phyloP scores from a whole-genome alignment of 768 basidiomycete genomes.

The Lactarius psammicola region DNA sequence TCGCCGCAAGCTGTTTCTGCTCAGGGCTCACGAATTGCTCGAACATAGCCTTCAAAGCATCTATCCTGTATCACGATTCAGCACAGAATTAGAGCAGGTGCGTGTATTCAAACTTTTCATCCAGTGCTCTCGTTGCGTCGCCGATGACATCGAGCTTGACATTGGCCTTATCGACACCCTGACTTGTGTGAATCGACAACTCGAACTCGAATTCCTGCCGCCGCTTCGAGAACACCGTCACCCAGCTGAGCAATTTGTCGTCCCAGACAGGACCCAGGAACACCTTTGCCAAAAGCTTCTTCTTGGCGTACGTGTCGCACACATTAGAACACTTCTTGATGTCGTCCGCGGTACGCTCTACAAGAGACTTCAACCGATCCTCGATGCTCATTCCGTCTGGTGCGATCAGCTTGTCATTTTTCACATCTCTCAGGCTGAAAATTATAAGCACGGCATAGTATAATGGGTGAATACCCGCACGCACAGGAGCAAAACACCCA shows the following conservation, averaged over 20 bases:
- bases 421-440: constrained; percentile 35
- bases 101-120: constrained; percentile 25
- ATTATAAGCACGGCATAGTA: not conserved
- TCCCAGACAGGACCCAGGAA: constrained; percentile 36
- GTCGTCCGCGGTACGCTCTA: constrained; percentile 33
- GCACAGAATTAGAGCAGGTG: not conserved
- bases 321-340: constrained; percentile 37
- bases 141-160: constrained; percentile 22
- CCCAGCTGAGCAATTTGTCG: constrained; percentile 30
- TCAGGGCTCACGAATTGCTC: constrained; percentile 24
- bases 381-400: constrained; percentile 38
- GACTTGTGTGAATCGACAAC: constrained; percentile 34
- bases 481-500: constrained; percentile 32
- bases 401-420: constrained; percentile 33
- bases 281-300: constrained; percentile 34
- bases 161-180: constrained; percentile 22
- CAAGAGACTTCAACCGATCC: constrained; percentile 37
- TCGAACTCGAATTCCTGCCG: constrained; percentile 35
- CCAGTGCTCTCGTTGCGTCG: constrained; percentile 18
- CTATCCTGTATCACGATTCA: constrained; percentile 21
- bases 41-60: constrained; percentile 25
- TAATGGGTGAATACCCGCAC: not conserved
- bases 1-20: constrained; percentile 15
- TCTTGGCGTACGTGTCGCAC: constrained; percentile 38
- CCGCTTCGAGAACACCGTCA: constrained; percentile 31